These are phyloP conservation scores for Sapria himalayana DNA, from an alignment of 345 rosid genomes.

Conservation along the genomic window DNA sequence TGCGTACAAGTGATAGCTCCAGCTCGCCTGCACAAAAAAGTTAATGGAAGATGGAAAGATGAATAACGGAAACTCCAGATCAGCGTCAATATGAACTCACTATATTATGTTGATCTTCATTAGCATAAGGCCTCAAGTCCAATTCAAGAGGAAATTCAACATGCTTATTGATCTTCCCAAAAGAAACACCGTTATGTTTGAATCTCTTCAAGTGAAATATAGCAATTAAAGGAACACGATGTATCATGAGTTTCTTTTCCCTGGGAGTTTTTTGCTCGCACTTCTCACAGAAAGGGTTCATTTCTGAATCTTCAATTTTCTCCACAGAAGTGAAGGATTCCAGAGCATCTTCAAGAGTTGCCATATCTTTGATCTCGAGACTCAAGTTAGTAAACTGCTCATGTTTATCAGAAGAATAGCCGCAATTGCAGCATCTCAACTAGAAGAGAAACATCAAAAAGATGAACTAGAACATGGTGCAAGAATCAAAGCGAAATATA, in stretches of 20 bases:
- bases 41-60: too few species aligned
- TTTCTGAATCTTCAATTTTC: conserved; percentile 40
- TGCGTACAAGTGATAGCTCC: conserved; percentile 53
- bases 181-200: conserved; percentile 38
- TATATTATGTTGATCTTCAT: conserved; percentile 7
- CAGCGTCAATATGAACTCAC: conserved; percentile 18
- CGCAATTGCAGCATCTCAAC: conserved; percentile 59
- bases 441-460: conserved; percentile 8
- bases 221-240: conserved; percentile 42
- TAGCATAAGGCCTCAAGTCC: conserved; percentile 51
- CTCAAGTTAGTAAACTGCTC: conserved; percentile 51
- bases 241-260: conserved; percentile 69
- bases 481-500: not conserved
- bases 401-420: conserved; percentile 31
- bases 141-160: conserved; percentile 62
- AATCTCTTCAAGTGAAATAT: conserved; percentile 78
- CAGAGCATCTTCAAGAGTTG: conserved; percentile 31
- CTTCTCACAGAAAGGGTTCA: conserved; percentile 37
- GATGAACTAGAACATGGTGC: not conserved
- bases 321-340: conserved; percentile 65
- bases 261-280: conserved; percentile 43
- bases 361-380: conserved; percentile 53
- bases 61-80: conserved; percentile 4
- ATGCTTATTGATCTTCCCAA: conserved; percentile 59
- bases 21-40: conserved; percentile 25